phyloP scores from a whole-genome alignment of 495 filamentous ascomycete species.

The Pseudotulostoma volvatum region DNA sequence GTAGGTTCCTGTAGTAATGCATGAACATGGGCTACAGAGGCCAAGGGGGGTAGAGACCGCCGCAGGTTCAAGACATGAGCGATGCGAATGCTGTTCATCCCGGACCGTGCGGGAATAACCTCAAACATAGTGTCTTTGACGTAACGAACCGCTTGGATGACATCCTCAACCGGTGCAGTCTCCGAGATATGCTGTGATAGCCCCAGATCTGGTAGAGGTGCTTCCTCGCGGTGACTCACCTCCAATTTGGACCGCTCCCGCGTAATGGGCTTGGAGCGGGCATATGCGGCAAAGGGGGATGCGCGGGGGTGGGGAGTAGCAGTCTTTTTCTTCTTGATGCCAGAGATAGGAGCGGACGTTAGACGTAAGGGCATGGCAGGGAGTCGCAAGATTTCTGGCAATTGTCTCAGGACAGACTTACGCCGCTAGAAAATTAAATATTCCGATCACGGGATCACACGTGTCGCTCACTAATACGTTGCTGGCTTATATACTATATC shows the following conservation, averaged over 20 bases:
- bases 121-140: constrained; percentile 51
- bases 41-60: constrained; percentile 47
- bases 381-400: neutral
- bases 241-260: constrained; percentile 14
- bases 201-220: constrained; percentile 24
- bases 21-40: constrained; percentile 56
- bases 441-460: too few relatives aligned
- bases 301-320: constrained; percentile 11
- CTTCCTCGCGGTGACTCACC: constrained; percentile 21
- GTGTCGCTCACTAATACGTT: too few relatives aligned
- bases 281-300: constrained; percentile 36
- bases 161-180: constrained; percentile 42
- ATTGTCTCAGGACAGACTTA: too few relatives aligned
- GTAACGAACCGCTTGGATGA: constrained; percentile 45
- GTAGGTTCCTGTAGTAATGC: constrained; percentile 49
- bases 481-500: too few relatives aligned
- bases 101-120: constrained; percentile 42
- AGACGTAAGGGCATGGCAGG: constrained; percentile 29
- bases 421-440: too few relatives aligned
- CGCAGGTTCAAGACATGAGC: constrained; percentile 56
- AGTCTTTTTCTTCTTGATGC: constrained; percentile 24
- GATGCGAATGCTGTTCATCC: constrained; percentile 60
- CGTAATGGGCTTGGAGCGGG: constrained; percentile 39
- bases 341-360: constrained; percentile 29
- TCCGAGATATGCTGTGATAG: constrained; percentile 21